Conservation (phyloP, 164 flowering plant genomes). For the Sedum album region DNA sequence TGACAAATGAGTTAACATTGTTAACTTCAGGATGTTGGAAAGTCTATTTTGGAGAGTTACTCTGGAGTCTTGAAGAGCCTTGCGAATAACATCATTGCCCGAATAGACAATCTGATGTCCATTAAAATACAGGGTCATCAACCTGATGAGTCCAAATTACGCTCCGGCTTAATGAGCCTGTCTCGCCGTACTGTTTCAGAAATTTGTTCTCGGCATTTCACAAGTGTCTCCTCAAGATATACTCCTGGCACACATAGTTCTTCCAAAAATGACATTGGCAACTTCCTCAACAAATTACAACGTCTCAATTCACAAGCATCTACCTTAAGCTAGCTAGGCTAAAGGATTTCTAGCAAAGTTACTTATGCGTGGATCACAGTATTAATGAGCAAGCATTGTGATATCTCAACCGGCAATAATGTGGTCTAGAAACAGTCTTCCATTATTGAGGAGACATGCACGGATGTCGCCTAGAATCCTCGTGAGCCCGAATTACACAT, state of each 20-base stretch:
- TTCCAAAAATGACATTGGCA: neutral
- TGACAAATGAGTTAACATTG: neutral
- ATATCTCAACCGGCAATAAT: too few species aligned
- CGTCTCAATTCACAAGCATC: too few species aligned
- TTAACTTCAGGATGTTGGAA: neutral
- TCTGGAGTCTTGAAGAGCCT: constrained; percentile 1
- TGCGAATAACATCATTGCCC: neutral
- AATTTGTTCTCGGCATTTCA: neutral
- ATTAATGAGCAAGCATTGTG: too few species aligned
- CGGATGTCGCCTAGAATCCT: too few species aligned
- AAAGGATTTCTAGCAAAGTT: too few species aligned
- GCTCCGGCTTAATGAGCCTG: neutral
- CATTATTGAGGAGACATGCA: too few species aligned
- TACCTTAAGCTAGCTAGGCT: too few species aligned
- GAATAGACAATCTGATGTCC: neutral
- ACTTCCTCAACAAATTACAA: neutral
- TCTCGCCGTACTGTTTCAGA: neutral
- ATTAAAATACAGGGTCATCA: neutral
- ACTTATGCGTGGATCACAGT: too few species aligned
- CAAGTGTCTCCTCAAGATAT: neutral
- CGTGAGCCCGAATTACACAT: too few species aligned
- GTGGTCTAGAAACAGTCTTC: too few species aligned
- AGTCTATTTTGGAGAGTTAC: constrained; percentile 1
- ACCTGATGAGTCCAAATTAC: neutral
- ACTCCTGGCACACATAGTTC: neutral